phyloP scores from a whole-genome alignment of 1,284 basidiomycete species.

The Puccinia polysora region DNA sequence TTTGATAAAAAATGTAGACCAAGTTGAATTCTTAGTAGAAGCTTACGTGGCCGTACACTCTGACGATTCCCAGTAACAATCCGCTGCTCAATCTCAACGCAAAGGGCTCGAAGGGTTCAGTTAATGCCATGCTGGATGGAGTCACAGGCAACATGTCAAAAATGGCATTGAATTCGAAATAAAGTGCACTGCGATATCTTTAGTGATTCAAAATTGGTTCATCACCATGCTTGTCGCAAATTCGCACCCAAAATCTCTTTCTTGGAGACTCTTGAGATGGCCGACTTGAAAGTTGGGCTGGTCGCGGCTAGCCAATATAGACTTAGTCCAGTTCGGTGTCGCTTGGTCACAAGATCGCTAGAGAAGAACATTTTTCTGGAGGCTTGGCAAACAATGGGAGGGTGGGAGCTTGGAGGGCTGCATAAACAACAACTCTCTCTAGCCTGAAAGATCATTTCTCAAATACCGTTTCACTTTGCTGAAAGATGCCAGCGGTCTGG shows the following conservation, averaged over 20 bases:
- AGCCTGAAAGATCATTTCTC: no score
- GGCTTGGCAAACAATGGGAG: no score
- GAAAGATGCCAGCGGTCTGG: no score
- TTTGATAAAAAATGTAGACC: no score
- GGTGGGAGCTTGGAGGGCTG: no score
- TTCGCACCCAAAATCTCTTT: conserved; percentile 38
- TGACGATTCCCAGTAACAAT: conserved; percentile 37
- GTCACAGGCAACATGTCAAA: neutral
- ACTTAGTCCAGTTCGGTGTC: conserved; percentile 32
- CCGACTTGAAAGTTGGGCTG: conserved; percentile 12
- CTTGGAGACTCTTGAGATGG: conserved; percentile 34
- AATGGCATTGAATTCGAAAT: neutral
- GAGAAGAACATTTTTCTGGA: conserved; percentile 45
- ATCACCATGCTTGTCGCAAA: conserved; percentile 42
- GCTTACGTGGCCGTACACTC: conserved; percentile 41
- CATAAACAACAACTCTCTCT: no score
- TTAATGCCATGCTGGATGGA: conserved; percentile 16
- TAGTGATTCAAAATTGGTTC: no score
- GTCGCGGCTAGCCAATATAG: conserved; percentile 43
- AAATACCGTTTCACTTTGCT: no score
- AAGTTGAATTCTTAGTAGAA: no score
- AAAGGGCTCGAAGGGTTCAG: conserved; percentile 39
- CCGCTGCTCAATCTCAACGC: conserved; percentile 36
- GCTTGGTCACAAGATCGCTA: conserved; percentile 34
- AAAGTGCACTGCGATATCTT: neutral